Percentiles rank a stretch among this genome's conserved stretches.
These are phyloP conservation scores for Phytophthora sp. DNA, from an alignment of 352 stramenopile species.

Conservation along the genomic window DNA sequence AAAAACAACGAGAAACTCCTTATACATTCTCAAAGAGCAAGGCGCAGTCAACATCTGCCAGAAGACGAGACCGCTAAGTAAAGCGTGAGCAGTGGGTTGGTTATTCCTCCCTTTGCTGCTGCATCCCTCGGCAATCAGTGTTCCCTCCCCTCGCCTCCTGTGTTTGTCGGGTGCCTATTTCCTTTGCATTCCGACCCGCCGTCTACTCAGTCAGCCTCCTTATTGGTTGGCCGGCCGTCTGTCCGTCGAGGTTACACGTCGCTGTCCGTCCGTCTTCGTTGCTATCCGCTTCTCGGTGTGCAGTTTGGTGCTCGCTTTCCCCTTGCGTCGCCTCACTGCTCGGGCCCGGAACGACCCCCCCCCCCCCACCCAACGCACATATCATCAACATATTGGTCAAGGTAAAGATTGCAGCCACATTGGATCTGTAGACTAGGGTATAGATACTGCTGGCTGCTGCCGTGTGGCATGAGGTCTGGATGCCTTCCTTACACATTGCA, in stretches of 20 bases:
- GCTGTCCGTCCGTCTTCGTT: constrained; percentile 18
- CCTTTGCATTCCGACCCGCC: constrained; percentile 38
- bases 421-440: constrained; percentile 13
- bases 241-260: constrained; percentile 22
- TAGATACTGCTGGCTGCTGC: constrained; percentile 2
- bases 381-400: constrained; percentile 32
- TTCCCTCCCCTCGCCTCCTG: neutral
- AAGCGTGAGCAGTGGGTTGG: constrained; percentile 22
- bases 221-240: constrained; percentile 4
- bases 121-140: constrained; percentile 2
- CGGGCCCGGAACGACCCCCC: neutral
- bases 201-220: constrained; percentile 4
- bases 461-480: constrained; percentile 5
- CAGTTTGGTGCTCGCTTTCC: constrained; percentile 14
- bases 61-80: constrained; percentile 6
- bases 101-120: constrained; percentile 4
- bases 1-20: constrained; percentile 28
- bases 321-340: constrained; percentile 10
- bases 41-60: constrained; percentile 1
- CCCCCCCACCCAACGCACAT: neutral
- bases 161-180: constrained; percentile 15
- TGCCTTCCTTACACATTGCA: neutral
- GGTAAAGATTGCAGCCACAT: constrained; percentile 33
- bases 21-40: constrained; percentile 39
- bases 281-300: constrained; percentile 7